phyloP scores from a whole-genome alignment of 2,329 filamentous ascomycete species.

The Harringtonia lauricola region DNA sequence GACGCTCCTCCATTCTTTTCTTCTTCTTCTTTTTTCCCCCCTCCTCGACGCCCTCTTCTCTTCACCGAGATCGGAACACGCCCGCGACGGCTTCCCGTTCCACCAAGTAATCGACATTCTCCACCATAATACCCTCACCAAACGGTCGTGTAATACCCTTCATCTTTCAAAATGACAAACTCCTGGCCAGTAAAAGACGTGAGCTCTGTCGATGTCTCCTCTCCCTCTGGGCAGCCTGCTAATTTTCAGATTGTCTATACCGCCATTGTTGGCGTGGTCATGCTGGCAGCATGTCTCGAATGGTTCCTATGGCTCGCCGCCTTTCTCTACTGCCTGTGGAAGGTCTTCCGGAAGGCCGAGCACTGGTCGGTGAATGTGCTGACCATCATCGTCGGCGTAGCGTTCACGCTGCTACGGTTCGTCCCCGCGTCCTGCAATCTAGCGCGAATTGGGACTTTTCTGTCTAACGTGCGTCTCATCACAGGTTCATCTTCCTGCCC shows the following conservation, averaged over 20 bases:
- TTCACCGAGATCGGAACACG: not conserved
- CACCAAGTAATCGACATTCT: too few relatives aligned
- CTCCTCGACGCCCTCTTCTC: not conserved
- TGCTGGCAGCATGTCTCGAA: conserved; percentile 77
- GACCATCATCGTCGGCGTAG: conserved; percentile 57
- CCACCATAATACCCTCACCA: too few relatives aligned
- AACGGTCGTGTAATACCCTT: too few relatives aligned
- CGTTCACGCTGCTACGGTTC: conserved; percentile 69
- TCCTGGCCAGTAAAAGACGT: conserved; percentile 18
- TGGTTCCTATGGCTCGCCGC: conserved; percentile 95
- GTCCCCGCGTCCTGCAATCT: conserved; percentile 16
- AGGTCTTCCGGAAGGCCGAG: conserved; percentile 83
- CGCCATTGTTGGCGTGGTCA: conserved; percentile 65
- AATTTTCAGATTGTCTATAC: conserved; percentile 70
- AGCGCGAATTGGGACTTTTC: too few relatives aligned
- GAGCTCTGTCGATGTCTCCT: conserved; percentile 11
- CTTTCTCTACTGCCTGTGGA: conserved; percentile 81
- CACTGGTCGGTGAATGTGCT: conserved; percentile 73
- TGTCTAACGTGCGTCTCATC: not conserved
- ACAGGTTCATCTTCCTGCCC: conserved; percentile 73
- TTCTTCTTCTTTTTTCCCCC: not conserved
- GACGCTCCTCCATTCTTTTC: not conserved
- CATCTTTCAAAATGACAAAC: not conserved
- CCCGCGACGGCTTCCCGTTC: not conserved
- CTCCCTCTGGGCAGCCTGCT: not conserved